Conservation (phyloP, 805 yeast species). For the Candida koratica region DNA sequence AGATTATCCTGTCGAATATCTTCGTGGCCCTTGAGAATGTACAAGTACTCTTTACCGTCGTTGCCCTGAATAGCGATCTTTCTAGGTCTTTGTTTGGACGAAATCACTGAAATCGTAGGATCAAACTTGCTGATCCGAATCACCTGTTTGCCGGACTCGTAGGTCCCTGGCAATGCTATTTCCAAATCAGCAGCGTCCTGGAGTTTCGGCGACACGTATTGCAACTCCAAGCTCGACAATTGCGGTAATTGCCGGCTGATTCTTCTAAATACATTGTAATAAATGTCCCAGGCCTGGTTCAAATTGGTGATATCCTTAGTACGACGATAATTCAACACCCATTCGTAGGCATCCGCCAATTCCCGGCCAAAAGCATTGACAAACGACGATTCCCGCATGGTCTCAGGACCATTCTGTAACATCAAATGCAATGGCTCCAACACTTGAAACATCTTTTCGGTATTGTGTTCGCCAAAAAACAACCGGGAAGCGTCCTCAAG, state of each 20-base stretch:
- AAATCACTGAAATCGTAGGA: slow-evolving; percentile 78
- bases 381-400: slow-evolving; percentile 88
- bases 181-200: slow-evolving; percentile 74
- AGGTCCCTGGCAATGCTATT: slow-evolving; percentile 92
- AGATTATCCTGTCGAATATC: slow-evolving; percentile 96
- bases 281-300: slow-evolving; percentile 97
- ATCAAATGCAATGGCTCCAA: slow-evolving; percentile 84
- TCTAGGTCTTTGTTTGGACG: slow-evolving; percentile 96
- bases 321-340: slow-evolving; percentile 82
- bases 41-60: slow-evolving; percentile 88
- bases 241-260: slow-evolving; percentile 88
- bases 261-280: slow-evolving; percentile 88
- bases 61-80: slow-evolving; percentile 74
- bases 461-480: slow-evolving; percentile 90
- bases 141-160: slow-evolving; percentile 77
- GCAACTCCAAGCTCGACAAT: slow-evolving; percentile 78
- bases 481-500: slow-evolving; percentile 93
- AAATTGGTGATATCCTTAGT: slow-evolving; percentile 83
- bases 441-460: slow-evolving; percentile 90
- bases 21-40: slow-evolving; percentile 88
- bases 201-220: slow-evolving; percentile 89
- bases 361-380: slow-evolving; percentile 93
- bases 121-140: slow-evolving; percentile 72
- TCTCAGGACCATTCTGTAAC: slow-evolving; percentile 84
- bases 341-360: slow-evolving; percentile 84